A percentile compares a stretch with the other conserved stretches of the same genome.
phyloP scores from a whole-genome alignment of 106 monocot species.

The Gastrodia elata region DNA sequence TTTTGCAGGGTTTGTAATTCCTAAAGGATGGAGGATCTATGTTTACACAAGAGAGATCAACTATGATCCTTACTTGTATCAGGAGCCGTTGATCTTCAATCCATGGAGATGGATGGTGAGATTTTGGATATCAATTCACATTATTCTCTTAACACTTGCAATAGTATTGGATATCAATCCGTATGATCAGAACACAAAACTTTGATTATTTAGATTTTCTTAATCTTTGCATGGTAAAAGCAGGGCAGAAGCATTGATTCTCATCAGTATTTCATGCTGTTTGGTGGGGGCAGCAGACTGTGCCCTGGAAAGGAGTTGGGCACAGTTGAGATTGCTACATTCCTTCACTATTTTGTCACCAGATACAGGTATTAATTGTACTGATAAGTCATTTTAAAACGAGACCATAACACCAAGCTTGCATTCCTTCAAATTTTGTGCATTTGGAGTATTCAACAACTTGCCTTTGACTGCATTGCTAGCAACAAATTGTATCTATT shows the following conservation, averaged over 20 bases:
- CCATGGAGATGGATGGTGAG: constrained; percentile 98
- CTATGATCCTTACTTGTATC: constrained; percentile 62
- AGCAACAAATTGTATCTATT: background rate
- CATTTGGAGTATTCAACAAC: background rate
- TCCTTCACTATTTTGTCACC: constrained; percentile 72
- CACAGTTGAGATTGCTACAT: constrained; percentile 54
- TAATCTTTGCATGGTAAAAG: background rate
- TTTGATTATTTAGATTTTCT: too few relatives aligned
- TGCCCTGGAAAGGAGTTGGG: constrained; percentile 76
- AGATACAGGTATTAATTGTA: constrained; percentile 44
- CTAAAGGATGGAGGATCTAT: constrained; percentile 93
- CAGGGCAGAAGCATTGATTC: constrained; percentile 54
- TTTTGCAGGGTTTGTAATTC: constrained; percentile 64
- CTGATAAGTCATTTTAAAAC: background rate
- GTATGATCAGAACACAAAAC: too few relatives aligned
- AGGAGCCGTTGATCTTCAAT: constrained; percentile 80
- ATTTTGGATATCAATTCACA: background rate
- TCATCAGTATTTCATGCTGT: constrained; percentile 59
- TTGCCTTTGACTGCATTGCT: too few relatives aligned
- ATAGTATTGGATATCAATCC: too few relatives aligned
- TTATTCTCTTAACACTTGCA: background rate
- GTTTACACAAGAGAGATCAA: constrained; percentile 87
- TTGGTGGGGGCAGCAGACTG: constrained; percentile 60
- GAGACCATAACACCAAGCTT: background rate
- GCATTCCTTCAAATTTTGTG: background rate